Evolutionary conservation across 2,329 filamentous ascomycete genomes (phyloP).

Genomic region (Alternaria conjuncta): DNA sequence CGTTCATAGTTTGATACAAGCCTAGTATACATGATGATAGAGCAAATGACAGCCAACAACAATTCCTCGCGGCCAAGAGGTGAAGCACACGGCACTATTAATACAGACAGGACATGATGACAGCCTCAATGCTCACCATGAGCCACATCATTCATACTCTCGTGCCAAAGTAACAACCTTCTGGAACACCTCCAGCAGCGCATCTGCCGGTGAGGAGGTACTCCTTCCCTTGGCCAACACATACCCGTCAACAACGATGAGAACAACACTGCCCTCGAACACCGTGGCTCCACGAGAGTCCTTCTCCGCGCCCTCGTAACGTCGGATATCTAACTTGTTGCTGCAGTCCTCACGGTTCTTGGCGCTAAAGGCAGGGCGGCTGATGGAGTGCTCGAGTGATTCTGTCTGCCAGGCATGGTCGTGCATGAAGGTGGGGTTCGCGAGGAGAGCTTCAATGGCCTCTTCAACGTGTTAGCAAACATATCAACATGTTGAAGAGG

Average conservation of each 20-base stretch:
- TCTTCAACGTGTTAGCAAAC: background rate
- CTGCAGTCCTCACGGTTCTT: background rate
- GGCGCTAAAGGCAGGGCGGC: background rate
- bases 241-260: background rate
- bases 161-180: background rate
- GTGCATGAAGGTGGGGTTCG: background rate
- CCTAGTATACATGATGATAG: background rate
- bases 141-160: background rate
- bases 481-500: background rate
- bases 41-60: background rate
- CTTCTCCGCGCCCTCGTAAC: background rate
- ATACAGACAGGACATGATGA: background rate
- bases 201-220: background rate
- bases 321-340: background rate
- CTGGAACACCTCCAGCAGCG: background rate
- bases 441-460: background rate
- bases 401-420: background rate
- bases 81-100: background rate
- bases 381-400: background rate
- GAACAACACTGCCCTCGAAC: background rate
- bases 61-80: background rate
- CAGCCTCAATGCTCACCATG: background rate
- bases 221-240: background rate
- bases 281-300: background rate
- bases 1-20: background rate